phyloP scores from a whole-genome alignment of 768 basidiomycete species.

The Pisolithus microcarpus region DNA sequence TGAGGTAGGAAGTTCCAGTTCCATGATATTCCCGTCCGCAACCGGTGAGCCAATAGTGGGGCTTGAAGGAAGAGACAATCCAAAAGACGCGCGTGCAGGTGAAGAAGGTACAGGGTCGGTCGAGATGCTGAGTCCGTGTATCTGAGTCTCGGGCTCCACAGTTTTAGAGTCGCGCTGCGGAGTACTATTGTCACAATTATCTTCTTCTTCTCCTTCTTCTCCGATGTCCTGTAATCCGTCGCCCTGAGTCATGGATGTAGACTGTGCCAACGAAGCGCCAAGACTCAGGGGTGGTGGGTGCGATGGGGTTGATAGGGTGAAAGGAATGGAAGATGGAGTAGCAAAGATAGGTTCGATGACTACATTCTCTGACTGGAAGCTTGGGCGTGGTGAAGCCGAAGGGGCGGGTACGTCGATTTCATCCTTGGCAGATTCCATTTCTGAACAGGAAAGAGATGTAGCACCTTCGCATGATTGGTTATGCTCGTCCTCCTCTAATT shows the following conservation, averaged over 20 bases:
- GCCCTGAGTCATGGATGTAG: conserved; percentile 18
- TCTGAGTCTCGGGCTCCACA: conserved; percentile 27
- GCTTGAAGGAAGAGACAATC: conserved; percentile 18
- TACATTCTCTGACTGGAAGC: conserved; percentile 11
- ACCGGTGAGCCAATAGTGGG: conserved; percentile 10
- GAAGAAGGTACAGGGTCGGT: conserved; percentile 34
- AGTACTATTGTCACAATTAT: conserved; percentile 18
- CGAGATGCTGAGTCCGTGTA: conserved; percentile 53
- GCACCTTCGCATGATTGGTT: neutral
- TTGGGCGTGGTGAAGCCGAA: conserved; percentile 5
- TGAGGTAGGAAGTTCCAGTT: conserved; percentile 15
- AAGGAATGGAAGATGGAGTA: conserved; percentile 20
- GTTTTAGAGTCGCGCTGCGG: conserved; percentile 14
- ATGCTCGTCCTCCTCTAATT: conserved; percentile 41
- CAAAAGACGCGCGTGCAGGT: conserved; percentile 20
- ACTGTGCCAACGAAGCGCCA: conserved; percentile 25
- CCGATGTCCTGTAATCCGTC: conserved; percentile 51
- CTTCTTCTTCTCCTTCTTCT: conserved; percentile 43
- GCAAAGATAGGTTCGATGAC: conserved; percentile 52
- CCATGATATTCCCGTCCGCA: conserved; percentile 18
- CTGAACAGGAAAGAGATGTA: neutral
- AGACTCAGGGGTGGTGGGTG: conserved; percentile 35
- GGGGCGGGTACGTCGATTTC: neutral
- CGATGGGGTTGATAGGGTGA: conserved; percentile 14
- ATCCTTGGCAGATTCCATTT: neutral